Base-by-base conservation (phyloP, 192 early-diverging fungal genomes). In the Coemansia sp. region DNA sequence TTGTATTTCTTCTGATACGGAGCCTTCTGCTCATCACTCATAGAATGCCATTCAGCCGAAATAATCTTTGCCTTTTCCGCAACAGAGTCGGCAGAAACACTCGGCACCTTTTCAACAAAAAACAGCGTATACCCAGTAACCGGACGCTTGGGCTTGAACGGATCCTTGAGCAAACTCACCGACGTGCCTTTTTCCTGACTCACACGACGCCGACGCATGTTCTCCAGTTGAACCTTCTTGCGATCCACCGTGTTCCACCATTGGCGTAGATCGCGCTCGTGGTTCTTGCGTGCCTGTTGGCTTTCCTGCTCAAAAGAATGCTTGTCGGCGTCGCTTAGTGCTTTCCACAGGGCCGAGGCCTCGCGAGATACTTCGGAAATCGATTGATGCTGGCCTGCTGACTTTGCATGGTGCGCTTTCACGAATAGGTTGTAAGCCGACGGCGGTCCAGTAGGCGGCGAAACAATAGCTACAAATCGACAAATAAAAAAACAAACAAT, bases 161-260 rank as follows among this genome's bases (percentile, higher is more conserved):
- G 81, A 20, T 83, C 73, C 59, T 64, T 63, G 11, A 83, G 69
- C 58, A 78, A 34, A n/a, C 5, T 5, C 12, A 73, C 55, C 64
- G 66, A 68, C 20, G 12, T 59, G 53, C 32, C 45, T 52, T 12
- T 18, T 8, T 0, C n/a, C 14, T 5, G 59, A 66, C 67, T 76
- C 59, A 38, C 11, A 34, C 81, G 75, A 34, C 51, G 67, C 17
- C 81, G 72, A 34, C 81, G 75, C 64, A 28, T 51, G 61, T 83
- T 83, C 68, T 83, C 81, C 38, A 83, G 68, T 17, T 68, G 55
- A 2, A 83, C 66, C 60, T 70, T 38, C 14, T 32, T 52, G 41
- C n/a, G 72, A 43, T 83, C 81, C 11, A 51, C 70, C 7, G 62
- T 63, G 14, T 22, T 54, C 81, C 81, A 83, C 76, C 75, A 83